Evolutionary conservation across 1,284 basidiomycete species (phyloP).

Genomic region (Ustilago esculenta): DNA sequence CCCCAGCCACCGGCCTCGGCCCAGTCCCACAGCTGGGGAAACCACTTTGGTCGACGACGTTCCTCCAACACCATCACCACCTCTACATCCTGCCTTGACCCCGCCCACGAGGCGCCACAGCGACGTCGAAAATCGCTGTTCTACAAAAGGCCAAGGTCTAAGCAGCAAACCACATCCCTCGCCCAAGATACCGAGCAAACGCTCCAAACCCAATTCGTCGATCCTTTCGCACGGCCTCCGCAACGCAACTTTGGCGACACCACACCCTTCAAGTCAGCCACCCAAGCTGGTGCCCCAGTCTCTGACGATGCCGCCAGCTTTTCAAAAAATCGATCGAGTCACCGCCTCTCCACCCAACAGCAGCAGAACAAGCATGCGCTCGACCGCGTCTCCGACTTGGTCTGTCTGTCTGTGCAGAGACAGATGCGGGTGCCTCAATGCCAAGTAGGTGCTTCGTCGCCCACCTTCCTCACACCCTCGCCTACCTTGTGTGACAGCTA

Average conservation of each 20-base stretch:
- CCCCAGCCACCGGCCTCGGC: constrained; percentile 5
- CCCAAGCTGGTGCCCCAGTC: neutral
- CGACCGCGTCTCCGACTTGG: constrained; percentile 28
- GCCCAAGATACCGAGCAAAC: neutral
- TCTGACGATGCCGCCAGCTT: neutral
- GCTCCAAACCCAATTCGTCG: constrained; percentile 5
- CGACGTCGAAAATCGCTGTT: constrained; percentile 32
- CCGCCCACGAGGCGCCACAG: constrained; percentile 4
- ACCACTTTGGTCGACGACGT: constrained; percentile 15
- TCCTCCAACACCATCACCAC: constrained; percentile 31
- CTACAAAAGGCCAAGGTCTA: constrained; percentile 19
- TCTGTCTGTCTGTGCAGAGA: constrained; percentile 26
- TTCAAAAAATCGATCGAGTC: neutral
- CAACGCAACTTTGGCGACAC: neutral
- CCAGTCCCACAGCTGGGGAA: constrained; percentile 4
- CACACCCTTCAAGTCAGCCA: neutral
- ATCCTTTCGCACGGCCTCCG: constrained; percentile 28
- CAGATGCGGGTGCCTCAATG: constrained; percentile 6
- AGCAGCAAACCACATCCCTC: neutral
- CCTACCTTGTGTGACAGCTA: constrained; percentile 13
- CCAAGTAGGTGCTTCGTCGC: constrained; percentile 10
- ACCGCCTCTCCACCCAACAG: constrained; percentile 13
- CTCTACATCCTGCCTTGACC: constrained; percentile 10
- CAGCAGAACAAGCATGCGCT: constrained; percentile 26
- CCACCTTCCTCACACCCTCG: constrained; percentile 11